These are phyloP conservation scores for Rhodotorula sp. DNA, from an alignment of 1,284 basidiomycete genomes.

Conservation along the genomic window DNA sequence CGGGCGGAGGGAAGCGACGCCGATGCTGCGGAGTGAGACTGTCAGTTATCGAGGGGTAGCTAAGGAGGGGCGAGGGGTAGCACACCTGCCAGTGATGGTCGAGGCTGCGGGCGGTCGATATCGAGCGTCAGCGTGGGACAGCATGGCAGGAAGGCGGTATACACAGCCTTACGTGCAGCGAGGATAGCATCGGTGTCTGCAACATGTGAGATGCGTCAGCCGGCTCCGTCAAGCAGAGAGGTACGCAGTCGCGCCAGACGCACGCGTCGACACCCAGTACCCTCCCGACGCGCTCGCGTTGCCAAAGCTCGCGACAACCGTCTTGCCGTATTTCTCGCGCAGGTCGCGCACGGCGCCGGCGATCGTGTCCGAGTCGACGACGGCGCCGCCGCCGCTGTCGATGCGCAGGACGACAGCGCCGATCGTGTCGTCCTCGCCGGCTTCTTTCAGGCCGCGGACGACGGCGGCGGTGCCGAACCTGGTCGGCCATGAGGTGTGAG, in stretches of 20 bases:
- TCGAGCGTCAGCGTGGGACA: background rate
- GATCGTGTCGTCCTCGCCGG: constrained; percentile 51
- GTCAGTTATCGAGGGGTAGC: background rate
- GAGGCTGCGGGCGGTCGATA: constrained; percentile 41
- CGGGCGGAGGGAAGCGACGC: constrained; percentile 52
- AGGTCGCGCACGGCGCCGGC: constrained; percentile 52
- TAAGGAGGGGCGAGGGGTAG: background rate
- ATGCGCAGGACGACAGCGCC: constrained; percentile 53
- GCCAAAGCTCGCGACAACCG: constrained; percentile 54
- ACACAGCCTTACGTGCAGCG: constrained; percentile 32
- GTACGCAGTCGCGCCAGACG: background rate
- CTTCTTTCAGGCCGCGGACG: constrained; percentile 53
- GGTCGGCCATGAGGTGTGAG: background rate
- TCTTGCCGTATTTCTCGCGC: constrained; percentile 49
- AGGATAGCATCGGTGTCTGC: constrained; percentile 38
- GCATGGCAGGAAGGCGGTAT: background rate
- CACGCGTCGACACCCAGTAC: constrained; percentile 48
- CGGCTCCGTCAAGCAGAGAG: background rate
- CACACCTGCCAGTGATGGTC: constrained; percentile 52
- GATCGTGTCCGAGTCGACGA: constrained; percentile 53
- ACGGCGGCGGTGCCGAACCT: constrained; percentile 48
- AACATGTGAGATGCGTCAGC: background rate
- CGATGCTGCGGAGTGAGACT: constrained; percentile 26
- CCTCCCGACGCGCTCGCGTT: constrained; percentile 53
- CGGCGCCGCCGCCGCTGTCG: constrained; percentile 54